phyloP scores from a whole-genome alignment of 805 yeast genomes.

The Yamadazyma nakazawae region DNA sequence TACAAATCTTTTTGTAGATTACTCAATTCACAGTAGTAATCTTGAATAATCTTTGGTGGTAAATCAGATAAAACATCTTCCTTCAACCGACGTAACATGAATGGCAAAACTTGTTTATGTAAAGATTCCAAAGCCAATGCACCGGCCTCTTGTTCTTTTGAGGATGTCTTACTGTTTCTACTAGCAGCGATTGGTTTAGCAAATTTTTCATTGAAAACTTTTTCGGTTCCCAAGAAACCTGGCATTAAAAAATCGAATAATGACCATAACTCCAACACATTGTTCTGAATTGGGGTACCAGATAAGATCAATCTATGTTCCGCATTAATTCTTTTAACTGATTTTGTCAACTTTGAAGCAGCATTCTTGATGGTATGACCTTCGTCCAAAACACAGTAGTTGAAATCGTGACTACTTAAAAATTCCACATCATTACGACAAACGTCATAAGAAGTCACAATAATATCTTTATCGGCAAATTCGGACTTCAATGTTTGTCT shows the following conservation, averaged over 20 bases:
- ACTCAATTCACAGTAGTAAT: slow-evolving; percentile 93
- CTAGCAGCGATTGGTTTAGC: slow-evolving; percentile 98
- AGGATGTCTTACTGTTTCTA: slow-evolving; percentile 79
- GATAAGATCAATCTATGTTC: slow-evolving; percentile 88
- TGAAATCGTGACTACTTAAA: slow-evolving; percentile 62
- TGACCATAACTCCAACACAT: slow-evolving; percentile 96
- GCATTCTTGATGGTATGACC: slow-evolving; percentile 97
- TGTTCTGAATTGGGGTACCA: slow-evolving; percentile 98
- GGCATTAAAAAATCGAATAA: slow-evolving; percentile 98
- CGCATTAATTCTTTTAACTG: slow-evolving; percentile 79
- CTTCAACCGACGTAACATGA: slow-evolving; percentile 90
- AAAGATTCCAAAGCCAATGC: slow-evolving; percentile 93
- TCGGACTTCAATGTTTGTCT: slow-evolving; percentile 55
- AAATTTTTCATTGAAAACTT: slow-evolving; percentile 87
- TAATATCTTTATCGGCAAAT: slow-evolving; percentile 66
- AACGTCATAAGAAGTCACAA: slow-evolving; percentile 94
- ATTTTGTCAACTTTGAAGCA: slow-evolving; percentile 78
- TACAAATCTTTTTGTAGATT: slow-evolving; percentile 85
- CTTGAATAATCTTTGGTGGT: slow-evolving; percentile 98
- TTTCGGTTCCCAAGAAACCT: slow-evolving; percentile 94
- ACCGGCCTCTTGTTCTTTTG: slow-evolving; percentile 95
- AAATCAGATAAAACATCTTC: slow-evolving; percentile 94
- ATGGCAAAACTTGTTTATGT: slow-evolving; percentile 95
- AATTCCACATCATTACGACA: slow-evolving; percentile 84
- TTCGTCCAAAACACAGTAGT: slow-evolving; percentile 94